phyloP scores from a whole-genome alignment of 352 stramenopile species.

The Plasmopara halstedii region DNA sequence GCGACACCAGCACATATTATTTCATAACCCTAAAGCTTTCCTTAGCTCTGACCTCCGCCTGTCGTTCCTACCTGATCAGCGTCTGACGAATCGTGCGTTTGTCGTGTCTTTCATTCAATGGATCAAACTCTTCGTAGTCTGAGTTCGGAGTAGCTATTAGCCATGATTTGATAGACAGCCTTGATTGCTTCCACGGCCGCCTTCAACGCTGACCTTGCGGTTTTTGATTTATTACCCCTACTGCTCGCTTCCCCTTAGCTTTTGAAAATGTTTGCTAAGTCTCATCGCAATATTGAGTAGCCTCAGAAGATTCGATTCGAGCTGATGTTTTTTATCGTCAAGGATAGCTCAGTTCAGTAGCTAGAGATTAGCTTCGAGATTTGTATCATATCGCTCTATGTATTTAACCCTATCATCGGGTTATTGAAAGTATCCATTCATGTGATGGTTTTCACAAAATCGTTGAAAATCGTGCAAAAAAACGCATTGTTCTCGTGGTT shows the following conservation, averaged over 20 bases:
- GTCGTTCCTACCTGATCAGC: background rate
- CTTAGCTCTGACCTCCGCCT: background rate
- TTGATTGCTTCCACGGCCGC: background rate
- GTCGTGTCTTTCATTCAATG: no score
- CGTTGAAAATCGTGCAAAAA: constrained; percentile 10
- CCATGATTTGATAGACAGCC: background rate
- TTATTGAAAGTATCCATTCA: constrained; percentile 17
- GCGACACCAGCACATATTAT: background rate
- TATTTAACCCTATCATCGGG: constrained; percentile 11
- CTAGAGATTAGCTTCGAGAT: constrained; percentile 14
- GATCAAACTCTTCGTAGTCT: background rate
- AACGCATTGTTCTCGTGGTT: constrained; percentile 9
- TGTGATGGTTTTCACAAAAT: constrained; percentile 13
- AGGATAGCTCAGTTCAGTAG: constrained; percentile 9
- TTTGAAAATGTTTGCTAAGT: constrained; percentile 12
- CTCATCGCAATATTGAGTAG: constrained; percentile 4
- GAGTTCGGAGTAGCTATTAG: background rate
- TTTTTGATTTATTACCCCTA: background rate
- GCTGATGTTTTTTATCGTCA: constrained; percentile 9
- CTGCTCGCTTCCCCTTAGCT: no score
- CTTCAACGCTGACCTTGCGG: background rate
- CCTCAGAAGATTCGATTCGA: constrained; percentile 12
- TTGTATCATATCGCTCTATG: constrained; percentile 12
- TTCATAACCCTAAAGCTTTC: background rate
- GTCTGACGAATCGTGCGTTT: no score